A percentile compares a stretch with the other conserved stretches of the same genome.
Evolutionary conservation across 192 early-diverging fungal species (phyloP).

Genomic region (Gaertneriomyces semiglobifer): DNA sequence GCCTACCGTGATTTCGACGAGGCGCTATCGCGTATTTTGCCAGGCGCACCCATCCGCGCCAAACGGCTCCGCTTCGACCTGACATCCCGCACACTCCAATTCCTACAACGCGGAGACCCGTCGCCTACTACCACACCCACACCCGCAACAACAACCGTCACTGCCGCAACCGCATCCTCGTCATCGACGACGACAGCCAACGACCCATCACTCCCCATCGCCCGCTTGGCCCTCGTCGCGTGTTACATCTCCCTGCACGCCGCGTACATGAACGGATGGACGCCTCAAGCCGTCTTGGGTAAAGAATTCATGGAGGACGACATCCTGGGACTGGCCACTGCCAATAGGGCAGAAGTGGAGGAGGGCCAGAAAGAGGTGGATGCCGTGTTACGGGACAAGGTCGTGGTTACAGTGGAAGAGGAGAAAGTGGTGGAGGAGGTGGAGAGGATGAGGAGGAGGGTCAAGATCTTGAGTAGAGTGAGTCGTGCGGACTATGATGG

Average conservation of each 20-base stretch:
- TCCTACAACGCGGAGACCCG: slow-evolving; percentile 23
- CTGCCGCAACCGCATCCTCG: no score
- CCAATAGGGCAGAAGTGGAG: not conserved
- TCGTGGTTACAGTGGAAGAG: not conserved
- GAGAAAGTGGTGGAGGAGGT: not conserved
- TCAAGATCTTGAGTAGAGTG: no score
- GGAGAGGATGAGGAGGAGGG: no score
- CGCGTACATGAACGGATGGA: slow-evolving; percentile 36
- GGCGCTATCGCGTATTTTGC: slow-evolving; percentile 31
- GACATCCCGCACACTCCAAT: slow-evolving; percentile 12
- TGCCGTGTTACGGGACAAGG: not conserved
- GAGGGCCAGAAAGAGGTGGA: not conserved
- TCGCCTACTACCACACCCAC: not conserved
- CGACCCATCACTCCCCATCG: slow-evolving; percentile 8
- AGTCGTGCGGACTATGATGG: no score
- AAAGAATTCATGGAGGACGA: slow-evolving; percentile 34
- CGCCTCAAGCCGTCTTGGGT: slow-evolving; percentile 36
- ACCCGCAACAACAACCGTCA: not conserved
- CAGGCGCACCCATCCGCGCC: slow-evolving; percentile 24
- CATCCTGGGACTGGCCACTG: not conserved
- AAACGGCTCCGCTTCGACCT: slow-evolving; percentile 36
- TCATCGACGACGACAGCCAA: no score
- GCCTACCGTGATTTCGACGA: slow-evolving; percentile 47
- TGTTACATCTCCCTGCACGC: slow-evolving; percentile 35
- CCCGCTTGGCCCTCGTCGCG: slow-evolving; percentile 33